Base-by-base conservation (phyloP, 139 green algal species). In the Medakamo hakoo region DNA sequence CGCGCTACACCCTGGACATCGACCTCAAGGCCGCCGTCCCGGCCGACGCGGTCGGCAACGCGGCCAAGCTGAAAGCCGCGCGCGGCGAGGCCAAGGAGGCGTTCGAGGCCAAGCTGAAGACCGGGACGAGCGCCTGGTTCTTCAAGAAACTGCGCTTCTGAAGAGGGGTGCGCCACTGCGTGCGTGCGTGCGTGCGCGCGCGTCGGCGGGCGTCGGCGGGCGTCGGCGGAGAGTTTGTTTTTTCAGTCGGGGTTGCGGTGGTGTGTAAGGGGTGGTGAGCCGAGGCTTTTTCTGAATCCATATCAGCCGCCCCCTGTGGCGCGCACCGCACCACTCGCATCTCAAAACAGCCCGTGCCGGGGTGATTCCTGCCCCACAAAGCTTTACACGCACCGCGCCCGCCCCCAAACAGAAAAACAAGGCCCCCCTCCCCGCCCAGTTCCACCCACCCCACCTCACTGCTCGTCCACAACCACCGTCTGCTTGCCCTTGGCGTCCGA, bases 31-130 rank as follows among this genome's bases (percentile, higher is more conserved):
- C 78, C 58, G 75, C 90, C 14, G 84, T 96, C 18, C 84, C 82
- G 0, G 16, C 69, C 18, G 93, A 98, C 24, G 83, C 76, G 18
- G 22, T 94, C 16, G 89, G 97, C 27, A 93, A 89, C 77, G 71
- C 67, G 66, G 86, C 79, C 65, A 97, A 97, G 82, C 88, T 85
- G 73, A 76, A 76, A 26, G 87, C 93, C 63, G 84, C 87, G 23
- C 74, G 83, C 64, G 93, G 95, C 90, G 87, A 90, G 68, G 79
- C 82, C 30, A 97, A 97, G 80, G 84, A 86, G 73, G 62, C 95
- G 56, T 69, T 99, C 29, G 84, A 97, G 83, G 93, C 98, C 74
- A 92, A 95, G 80, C 98, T 98, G 83, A 96, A 97, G 89, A 95
- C 79, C 59, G 93, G 93, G 64, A 98, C 97, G 86, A 95, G 95